phyloP scores from a whole-genome alignment of 345 rosid species.

The Trapa incisa region DNA sequence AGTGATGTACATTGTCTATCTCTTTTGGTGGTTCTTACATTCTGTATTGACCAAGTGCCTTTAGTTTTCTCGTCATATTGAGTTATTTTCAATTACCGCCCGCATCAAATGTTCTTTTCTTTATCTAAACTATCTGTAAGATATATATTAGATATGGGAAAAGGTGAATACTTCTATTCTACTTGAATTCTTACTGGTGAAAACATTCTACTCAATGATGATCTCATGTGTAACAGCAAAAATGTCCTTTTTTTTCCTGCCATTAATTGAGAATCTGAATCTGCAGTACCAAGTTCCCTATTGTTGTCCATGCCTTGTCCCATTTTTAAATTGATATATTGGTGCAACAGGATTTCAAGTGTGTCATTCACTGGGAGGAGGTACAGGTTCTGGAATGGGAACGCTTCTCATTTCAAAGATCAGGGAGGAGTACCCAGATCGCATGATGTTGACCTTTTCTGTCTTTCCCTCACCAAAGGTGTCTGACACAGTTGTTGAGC shows the following conservation, averaged over 20 bases:
- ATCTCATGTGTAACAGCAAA: no score
- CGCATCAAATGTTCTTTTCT: no score
- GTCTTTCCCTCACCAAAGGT: slow-evolving; percentile 16
- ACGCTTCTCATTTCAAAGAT: slow-evolving; percentile 14
- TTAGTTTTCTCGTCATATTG: neutral
- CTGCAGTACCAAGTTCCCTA: neutral
- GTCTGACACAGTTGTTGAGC: slow-evolving; percentile 13
- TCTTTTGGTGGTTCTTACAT: no score
- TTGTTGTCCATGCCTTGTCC: neutral
- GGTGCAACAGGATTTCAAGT: slow-evolving; percentile 11
- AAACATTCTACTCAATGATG: no score
- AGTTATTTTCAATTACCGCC: neutral
- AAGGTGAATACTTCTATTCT: no score
- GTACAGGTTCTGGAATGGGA: slow-evolving; percentile 14
- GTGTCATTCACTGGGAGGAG: slow-evolving; percentile 12
- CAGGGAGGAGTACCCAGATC: slow-evolving; percentile 16
- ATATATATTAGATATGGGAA: no score
- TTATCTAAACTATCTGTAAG: no score
- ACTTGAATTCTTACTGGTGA: no score
- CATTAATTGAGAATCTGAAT: no score
- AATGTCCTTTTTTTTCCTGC: no score
- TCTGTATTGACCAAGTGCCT: no score
- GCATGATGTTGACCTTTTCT: slow-evolving; percentile 14
- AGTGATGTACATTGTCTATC: no score
- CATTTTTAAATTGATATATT: neutral